Conservation (phyloP, 257 asterid genomes). For the Penstemon davidsonii region DNA sequence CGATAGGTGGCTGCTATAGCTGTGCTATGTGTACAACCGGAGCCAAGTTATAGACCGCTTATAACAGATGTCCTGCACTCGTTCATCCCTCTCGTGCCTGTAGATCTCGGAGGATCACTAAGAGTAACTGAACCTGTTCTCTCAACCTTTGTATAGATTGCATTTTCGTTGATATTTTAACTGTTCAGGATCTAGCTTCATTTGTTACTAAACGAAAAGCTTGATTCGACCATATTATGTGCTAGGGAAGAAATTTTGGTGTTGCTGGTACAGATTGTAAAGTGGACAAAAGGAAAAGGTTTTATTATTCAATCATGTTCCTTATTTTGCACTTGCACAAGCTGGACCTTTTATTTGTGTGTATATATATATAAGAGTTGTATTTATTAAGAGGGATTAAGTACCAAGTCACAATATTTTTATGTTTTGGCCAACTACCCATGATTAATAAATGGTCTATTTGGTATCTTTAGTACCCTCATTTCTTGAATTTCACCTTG, state of each 20-base stretch:
- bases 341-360: neutral
- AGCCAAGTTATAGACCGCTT: constrained; percentile 75
- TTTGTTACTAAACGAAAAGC: constrained; percentile 10
- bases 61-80: constrained; percentile 66
- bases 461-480: too few relatives aligned
- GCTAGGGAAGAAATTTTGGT: constrained; percentile 6
- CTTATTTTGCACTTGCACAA: neutral
- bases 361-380: neutral
- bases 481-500: too few relatives aligned
- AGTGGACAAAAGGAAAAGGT: constrained; percentile 23
- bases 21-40: constrained; percentile 74
- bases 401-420: neutral
- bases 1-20: constrained; percentile 72
- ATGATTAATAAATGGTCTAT: too few relatives aligned
- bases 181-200: neutral
- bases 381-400: neutral
- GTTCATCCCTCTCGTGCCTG: constrained; percentile 62
- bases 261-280: constrained; percentile 37
- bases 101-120: constrained; percentile 57
- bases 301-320: constrained; percentile 11
- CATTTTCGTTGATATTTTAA: neutral
- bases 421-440: neutral
- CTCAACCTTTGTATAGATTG: constrained; percentile 25
- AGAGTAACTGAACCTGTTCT: constrained; percentile 36
- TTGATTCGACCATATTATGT: constrained; percentile 16